phyloP scores from a whole-genome alignment of 305 asterid genomes.

The Plantago lanceolata region DNA sequence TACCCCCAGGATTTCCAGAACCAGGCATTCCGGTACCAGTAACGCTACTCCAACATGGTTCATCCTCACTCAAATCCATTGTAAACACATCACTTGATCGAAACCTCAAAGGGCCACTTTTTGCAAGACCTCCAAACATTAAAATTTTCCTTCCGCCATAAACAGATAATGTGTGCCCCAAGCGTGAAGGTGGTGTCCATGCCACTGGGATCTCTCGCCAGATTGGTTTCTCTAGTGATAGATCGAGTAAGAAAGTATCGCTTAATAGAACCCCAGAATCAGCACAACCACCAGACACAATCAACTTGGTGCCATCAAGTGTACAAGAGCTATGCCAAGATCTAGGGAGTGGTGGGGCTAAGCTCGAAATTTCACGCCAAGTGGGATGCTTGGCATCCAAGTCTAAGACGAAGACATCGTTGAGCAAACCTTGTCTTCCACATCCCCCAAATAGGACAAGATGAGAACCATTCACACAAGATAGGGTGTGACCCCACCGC shows the following conservation, averaged over 20 bases:
- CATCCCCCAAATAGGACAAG: constrained; percentile 86
- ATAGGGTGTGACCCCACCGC: constrained; percentile 93
- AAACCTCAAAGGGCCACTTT: constrained; percentile 76
- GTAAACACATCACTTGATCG: constrained; percentile 89
- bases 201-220: constrained; percentile 83
- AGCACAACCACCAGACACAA: constrained; percentile 86
- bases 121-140: constrained; percentile 92
- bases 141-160: constrained; percentile 75
- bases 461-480: constrained; percentile 78
- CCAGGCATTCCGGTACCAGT: constrained; percentile 93
- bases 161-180: constrained; percentile 73
- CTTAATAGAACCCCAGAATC: constrained; percentile 80
- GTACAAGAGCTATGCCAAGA: constrained; percentile 92
- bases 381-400: constrained; percentile 77
- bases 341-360: constrained; percentile 91
- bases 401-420: constrained; percentile 78
- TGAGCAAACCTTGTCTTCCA: constrained; percentile 83
- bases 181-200: constrained; percentile 86
- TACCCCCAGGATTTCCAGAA: constrained; percentile 77
- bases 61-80: constrained; percentile 77
- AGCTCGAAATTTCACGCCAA: constrained; percentile 86
- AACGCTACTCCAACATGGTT: constrained; percentile 79
- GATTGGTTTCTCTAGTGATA: constrained; percentile 65
- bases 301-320: constrained; percentile 69
- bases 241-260: constrained; percentile 74